Conservation (phyloP, 768 basidiomycete genomes). For the Agrocybe praecox region DNA sequence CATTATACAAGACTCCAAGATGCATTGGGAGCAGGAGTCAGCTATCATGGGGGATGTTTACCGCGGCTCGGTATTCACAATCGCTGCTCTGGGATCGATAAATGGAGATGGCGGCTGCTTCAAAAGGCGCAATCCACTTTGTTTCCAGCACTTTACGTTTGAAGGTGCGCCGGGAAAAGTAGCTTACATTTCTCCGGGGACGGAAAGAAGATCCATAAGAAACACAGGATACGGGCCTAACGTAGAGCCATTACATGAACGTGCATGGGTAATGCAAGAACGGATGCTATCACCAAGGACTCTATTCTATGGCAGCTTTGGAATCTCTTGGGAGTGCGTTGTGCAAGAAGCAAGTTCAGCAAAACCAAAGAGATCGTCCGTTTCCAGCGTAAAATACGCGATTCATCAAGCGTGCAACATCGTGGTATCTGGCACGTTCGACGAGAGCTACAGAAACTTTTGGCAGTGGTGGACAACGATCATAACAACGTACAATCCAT, state of each 20-base stretch:
- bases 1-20: conserved; percentile 13
- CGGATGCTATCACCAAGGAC: conserved; percentile 11
- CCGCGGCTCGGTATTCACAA: conserved; percentile 8
- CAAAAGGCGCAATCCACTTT: conserved; percentile 10
- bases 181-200: neutral
- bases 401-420: conserved; percentile 8
- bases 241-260: conserved; percentile 10
- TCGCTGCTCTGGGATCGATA: conserved; percentile 10
- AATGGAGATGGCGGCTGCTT: conserved; percentile 12
- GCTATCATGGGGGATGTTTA: conserved; percentile 15
- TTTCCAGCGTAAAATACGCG: conserved; percentile 1
- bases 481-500: conserved; percentile 12
- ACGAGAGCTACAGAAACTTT: conserved; percentile 8
- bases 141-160: conserved; percentile 9
- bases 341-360: neutral
- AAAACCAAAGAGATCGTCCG: neutral
- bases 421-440: conserved; percentile 1
- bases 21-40: conserved; percentile 10
- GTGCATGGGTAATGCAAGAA: conserved; percentile 14
- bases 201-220: neutral
- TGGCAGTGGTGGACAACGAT: conserved; percentile 8
- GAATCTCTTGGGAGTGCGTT: conserved; percentile 9
- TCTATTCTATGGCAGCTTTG: conserved; percentile 4
- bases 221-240: conserved; percentile 3
- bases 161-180: neutral